Evolutionary conservation across 257 asterid species (phyloP), one percentile per base, ranked within the genome.

Genomic region (Solanum lycopersicoides): DNA sequence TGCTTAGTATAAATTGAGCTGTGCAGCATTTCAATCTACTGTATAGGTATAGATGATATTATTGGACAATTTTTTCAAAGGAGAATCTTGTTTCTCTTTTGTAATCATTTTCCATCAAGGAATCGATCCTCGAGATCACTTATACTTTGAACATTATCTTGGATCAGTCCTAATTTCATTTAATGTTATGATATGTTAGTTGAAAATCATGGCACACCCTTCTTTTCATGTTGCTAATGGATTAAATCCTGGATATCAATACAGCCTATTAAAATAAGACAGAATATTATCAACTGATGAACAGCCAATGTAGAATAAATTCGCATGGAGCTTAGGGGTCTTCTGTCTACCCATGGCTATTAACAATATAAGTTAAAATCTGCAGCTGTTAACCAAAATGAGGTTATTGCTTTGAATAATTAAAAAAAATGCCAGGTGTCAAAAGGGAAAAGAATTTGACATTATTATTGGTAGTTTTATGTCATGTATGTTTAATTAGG

Each of bases 261-360:
- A 74, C 30, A 53, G 83, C 42, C 44, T 76, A 86, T 32, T 84
- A 53, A 59, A 35, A 73, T 56, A 76, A 44, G 76, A 66, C 84
- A 42, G 82, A 72, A 82, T 86, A 88, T 18, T 53, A 86, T 91
- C 91, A 86, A 87, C 87, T 65, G 82, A 85, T 80, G 76, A 86
- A 86, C 85, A 73, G 50, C 68, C 86, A 86, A 82, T 89, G 86
- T 89, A 88, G 91, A 91, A 89, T 86, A 89, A 83, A 85, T 88
- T 91, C 42, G 15, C 83, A 42, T 47, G 82, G 83, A 56, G 83
- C 66, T 42, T 86, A 86, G 87, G 84, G 87, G 84, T 34, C 34
- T 59, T 34, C 34, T 59, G 83, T 74, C 39, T 63, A 82, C 87
- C 37, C 72, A 56, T 56, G 59, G 63, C 80, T 50, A 84, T 76